Evolutionary conservation across 257 asterid species (phyloP).

Genomic region (Solanum dulcamara): DNA sequence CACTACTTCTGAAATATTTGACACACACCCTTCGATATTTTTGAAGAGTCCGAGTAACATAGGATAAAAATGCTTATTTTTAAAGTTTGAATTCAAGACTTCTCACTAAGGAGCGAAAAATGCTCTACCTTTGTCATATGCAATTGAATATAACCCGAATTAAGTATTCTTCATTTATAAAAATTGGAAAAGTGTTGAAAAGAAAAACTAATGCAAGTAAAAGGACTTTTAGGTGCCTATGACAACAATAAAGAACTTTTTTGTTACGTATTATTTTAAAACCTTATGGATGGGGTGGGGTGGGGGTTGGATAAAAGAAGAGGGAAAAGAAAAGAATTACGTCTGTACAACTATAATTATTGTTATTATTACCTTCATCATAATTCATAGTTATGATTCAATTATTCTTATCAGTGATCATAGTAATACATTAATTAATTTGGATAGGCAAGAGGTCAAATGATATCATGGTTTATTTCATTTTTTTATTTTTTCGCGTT

Average conservation of each 20-base stretch:
- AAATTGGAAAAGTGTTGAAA: background rate
- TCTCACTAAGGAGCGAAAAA: background rate
- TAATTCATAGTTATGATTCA: background rate
- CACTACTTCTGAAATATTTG: too few relatives aligned
- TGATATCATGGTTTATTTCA: background rate
- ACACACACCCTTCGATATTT: too few relatives aligned
- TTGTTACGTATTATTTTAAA: background rate
- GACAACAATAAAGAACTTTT: background rate
- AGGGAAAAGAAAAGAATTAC: background rate
- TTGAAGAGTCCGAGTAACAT: too few relatives aligned
- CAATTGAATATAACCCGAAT: background rate
- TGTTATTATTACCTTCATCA: background rate
- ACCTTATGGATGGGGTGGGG: too few relatives aligned
- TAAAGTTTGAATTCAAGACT: background rate
- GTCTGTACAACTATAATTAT: background rate
- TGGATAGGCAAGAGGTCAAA: background rate
- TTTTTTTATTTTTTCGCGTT: fast-evolving
- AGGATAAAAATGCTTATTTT: background rate
- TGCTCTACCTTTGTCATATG: background rate
- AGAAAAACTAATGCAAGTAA: background rate
- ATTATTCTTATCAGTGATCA: background rate
- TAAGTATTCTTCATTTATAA: background rate
- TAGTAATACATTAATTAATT: background rate
- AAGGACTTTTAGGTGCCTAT: background rate
- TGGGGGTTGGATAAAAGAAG: too few relatives aligned